Evolutionary conservation across 441 rosid species (phyloP).

Genomic region (Croton setiger): DNA sequence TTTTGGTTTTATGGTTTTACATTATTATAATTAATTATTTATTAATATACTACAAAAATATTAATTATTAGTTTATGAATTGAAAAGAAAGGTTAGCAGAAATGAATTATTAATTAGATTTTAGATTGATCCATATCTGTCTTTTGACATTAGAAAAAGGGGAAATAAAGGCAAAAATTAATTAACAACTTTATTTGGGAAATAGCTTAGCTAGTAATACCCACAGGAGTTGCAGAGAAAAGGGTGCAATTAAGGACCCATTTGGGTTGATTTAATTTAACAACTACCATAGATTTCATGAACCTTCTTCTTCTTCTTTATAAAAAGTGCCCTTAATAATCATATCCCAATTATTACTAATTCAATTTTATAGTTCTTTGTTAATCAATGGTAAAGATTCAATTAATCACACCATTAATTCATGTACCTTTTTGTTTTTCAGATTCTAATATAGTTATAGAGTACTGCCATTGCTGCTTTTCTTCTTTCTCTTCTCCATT

Average conservation of each 20-base stretch:
- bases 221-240: not conserved
- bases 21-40: too few relatives aligned
- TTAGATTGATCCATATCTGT: not conserved
- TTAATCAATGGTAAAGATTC: not conserved
- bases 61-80: too few relatives aligned
- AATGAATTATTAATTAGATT: not conserved
- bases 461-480: not conserved
- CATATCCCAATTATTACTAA: constrained; percentile 31
- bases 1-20: too few relatives aligned
- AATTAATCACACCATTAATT: too few relatives aligned
- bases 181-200: not conserved
- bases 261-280: constrained; percentile 22
- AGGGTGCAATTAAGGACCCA: constrained; percentile 26
- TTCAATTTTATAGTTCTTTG: constrained; percentile 21
- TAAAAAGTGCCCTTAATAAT: constrained; percentile 17
- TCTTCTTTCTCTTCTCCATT: not conserved
- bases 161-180: not conserved
- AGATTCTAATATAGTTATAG: not conserved
- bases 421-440: too few relatives aligned
- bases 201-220: too few relatives aligned
- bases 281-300: constrained; percentile 20
- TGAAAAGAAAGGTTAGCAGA: not conserved
- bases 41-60: too few relatives aligned
- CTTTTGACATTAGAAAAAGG: constrained; percentile 9
- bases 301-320: constrained; percentile 29